phyloP scores from a whole-genome alignment of 2,329 filamentous ascomycete species.

The Monosporascus sp. region DNA sequence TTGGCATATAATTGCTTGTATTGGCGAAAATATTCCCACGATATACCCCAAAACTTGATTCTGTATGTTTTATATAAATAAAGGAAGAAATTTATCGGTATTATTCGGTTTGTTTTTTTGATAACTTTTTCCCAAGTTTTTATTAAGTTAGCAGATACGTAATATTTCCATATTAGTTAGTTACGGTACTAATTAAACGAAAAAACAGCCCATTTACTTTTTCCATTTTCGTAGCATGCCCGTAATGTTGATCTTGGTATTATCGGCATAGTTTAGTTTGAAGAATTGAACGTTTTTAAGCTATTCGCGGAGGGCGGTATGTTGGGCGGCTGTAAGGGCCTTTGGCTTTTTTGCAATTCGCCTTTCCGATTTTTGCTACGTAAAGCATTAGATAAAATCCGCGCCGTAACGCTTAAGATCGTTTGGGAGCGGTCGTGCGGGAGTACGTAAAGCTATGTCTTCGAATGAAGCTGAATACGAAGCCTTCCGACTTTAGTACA shows the following conservation, averaged over 20 bases:
- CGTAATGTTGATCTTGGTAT: conserved; percentile 17
- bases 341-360: neutral
- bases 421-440: no score
- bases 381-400: neutral
- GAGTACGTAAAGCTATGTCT: no score
- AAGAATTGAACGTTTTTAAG: conserved; percentile 13
- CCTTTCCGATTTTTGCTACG: neutral
- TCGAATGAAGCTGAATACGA: no score
- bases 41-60: conserved; percentile 6
- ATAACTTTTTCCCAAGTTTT: conserved; percentile 7
- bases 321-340: conserved; percentile 3
- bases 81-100: conserved; percentile 10
- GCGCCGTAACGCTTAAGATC: no score
- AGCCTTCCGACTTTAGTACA: no score
- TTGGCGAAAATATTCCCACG: conserved; percentile 9
- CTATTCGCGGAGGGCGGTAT: conserved; percentile 12
- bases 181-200: conserved; percentile 1
- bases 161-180: conserved; percentile 11
- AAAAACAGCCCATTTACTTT: neutral
- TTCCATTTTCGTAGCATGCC: conserved; percentile 17
- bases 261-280: conserved; percentile 11
- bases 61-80: conserved; percentile 10
- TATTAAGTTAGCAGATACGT: conserved; percentile 3
- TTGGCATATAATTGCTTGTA: conserved; percentile 10
- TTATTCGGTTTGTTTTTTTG: conserved; percentile 7